These are phyloP conservation scores for Cystobasidiopsis lactophilus DNA, from an alignment of 768 basidiomycete species.

Conservation along the genomic window DNA sequence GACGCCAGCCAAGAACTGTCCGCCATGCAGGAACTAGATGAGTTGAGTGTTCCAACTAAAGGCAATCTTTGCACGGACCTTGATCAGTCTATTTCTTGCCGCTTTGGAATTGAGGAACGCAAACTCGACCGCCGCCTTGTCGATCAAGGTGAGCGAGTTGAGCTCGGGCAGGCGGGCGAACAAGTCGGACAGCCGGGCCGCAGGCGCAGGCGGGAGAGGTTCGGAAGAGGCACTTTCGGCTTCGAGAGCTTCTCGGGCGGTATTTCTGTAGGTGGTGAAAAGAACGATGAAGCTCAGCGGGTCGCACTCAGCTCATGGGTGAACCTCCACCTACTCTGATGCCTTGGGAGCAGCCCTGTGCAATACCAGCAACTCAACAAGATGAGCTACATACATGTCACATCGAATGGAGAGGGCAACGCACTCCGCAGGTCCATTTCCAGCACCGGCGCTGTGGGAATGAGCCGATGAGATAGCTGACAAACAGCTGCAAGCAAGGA, in stretches of 20 bases:
- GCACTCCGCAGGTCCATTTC: too few relatives aligned
- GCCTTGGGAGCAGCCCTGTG: too few relatives aligned
- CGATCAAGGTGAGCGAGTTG: conserved; percentile 70
- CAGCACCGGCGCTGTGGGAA: too few relatives aligned
- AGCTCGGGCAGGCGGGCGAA: conserved; percentile 80
- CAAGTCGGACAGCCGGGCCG: conserved; percentile 72
- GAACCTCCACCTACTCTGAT: too few relatives aligned
- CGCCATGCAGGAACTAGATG: neutral
- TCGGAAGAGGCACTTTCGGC: conserved; percentile 25
- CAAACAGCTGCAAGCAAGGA: too few relatives aligned
- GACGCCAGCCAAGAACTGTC: conserved; percentile 55
- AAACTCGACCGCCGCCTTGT: conserved; percentile 87
- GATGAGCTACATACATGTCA: too few relatives aligned
- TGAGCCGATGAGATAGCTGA: too few relatives aligned
- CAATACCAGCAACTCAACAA: too few relatives aligned
- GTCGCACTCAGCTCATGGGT: too few relatives aligned
- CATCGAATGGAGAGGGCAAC: too few relatives aligned
- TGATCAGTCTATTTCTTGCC: conserved; percentile 69
- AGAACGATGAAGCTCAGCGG: neutral
- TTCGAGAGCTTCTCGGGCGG: neutral
- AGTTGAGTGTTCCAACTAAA: conserved; percentile 1
- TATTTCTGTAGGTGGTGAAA: neutral
- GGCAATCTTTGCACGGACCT: conserved; percentile 31
- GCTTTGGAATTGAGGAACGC: conserved; percentile 93
- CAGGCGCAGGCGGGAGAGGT: conserved; percentile 62